Base-by-base conservation (phyloP, 495 filamentous ascomycete species). In the Pyrenula aspistea region DNA sequence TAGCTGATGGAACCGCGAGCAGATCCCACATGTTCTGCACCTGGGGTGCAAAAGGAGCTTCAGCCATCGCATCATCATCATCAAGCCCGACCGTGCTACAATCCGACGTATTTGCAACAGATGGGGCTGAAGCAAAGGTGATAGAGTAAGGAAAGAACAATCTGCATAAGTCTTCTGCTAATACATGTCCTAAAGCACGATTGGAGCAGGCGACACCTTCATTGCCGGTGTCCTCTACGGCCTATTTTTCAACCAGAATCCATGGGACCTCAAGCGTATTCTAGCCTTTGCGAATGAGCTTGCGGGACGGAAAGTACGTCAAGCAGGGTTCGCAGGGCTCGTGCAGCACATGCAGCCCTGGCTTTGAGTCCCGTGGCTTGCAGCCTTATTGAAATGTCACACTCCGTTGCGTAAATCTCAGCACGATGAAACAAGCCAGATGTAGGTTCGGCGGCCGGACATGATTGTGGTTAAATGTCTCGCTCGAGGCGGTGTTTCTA, bases 171-270 rank as follows among this genome's bases (percentile, higher is more conserved):
- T 23, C 3, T 2, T 12, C 2, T 49, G 10, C 24, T 51, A 2
- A 50, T 65, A 68, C 48, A 73, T 42, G 20, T 2, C 25, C 2
- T 15, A 49, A 22, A 88, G 84, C 61, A 77, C 84, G 10, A 77
- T 87, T 53, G 84, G 85, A 50, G 86, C 86, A 56, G 86, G 85
- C 61, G 85, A 89, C 63, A 88, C 85, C 1, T 88, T 89, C 60
- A 81, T 86, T 58, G 85, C 85, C 8, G 86, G 84, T 22, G 80
- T 88, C 65, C 66, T 88, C 49, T 88, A 82, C 64, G 77, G 74
- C 20, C 62, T 86, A 59, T 67, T 76, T 51, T 78, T 71, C 60
- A 77, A 75, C 61, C 57, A 60, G 22, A 60, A 73, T 21, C 72
- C 76, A 59, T 84, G 81, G 83, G 63, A 71, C 60, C 62, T 73